Evolutionary conservation across 306 rosid genomes (phyloP).

Genomic region (Cucurbita ficifolia): DNA sequence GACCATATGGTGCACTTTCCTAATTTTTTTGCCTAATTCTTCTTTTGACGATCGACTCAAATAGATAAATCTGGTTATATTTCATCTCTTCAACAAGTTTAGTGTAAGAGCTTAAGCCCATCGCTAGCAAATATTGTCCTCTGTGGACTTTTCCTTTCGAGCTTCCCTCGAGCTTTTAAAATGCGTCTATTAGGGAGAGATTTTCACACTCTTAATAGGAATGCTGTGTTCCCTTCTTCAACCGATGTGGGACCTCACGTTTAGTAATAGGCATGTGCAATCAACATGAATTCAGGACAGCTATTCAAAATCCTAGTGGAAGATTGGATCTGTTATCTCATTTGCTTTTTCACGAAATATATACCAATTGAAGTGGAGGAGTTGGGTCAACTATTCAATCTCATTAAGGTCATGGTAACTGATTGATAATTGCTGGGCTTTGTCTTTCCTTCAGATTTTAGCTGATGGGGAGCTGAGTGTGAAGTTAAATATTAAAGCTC

Average conservation of each 20-base stretch:
- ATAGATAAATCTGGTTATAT: neutral
- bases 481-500: constrained; percentile 71
- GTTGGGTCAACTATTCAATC: neutral
- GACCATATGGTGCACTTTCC: neutral
- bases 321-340: neutral
- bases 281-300: neutral
- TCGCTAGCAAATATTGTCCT: too few species aligned
- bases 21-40: neutral
- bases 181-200: too few species aligned
- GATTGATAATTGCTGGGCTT: neutral
- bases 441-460: constrained; percentile 42
- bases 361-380: neutral
- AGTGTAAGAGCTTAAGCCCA: too few species aligned
- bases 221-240: too few species aligned
- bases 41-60: neutral
- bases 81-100: neutral
- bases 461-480: constrained; percentile 70
- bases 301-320: neutral
- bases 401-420: neutral
- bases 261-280: too few species aligned
- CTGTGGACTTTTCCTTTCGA: too few species aligned
- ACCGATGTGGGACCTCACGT: too few species aligned
- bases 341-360: neutral
- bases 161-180: too few species aligned
- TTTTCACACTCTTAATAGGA: too few species aligned